A percentile compares a stretch with the other conserved stretches of the same genome.
Evolutionary conservation across 177 flowering plant species (phyloP).

Genomic region (Telopea speciosissima): DNA sequence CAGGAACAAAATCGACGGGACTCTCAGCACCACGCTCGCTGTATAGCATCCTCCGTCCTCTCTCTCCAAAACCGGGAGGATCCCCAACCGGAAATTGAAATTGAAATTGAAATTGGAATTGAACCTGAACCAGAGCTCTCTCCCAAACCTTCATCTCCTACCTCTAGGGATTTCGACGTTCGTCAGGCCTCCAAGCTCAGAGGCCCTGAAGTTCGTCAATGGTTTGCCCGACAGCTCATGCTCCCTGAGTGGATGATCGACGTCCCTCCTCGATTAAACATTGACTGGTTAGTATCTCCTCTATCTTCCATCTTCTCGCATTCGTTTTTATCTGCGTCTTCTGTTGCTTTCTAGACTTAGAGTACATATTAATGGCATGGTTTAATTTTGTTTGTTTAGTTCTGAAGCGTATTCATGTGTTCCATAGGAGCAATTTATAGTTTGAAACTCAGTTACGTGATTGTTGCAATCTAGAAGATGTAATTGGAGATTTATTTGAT

Average conservation of each 20-base stretch:
- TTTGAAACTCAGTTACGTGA: not conserved
- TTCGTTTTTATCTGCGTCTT: not conserved
- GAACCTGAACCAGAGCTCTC: slow-evolving; percentile 19
- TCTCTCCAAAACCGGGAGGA: slow-evolving; percentile 35
- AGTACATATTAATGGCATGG: not conserved
- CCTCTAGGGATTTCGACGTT: slow-evolving; percentile 38
- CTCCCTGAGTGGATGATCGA: slow-evolving; percentile 99
- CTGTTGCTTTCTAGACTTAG: not conserved
- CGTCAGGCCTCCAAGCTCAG: slow-evolving; percentile 61
- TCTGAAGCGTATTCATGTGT: no score
- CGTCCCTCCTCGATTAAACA: slow-evolving; percentile 56
- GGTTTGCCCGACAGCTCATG: slow-evolving; percentile 91
- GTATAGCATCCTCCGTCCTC: slow-evolving; percentile 63
- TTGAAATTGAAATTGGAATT: no score
- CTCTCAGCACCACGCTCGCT: slow-evolving; percentile 81
- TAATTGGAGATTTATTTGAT: no score
- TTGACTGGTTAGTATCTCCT: slow-evolving; percentile 54
- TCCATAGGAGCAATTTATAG: not conserved
- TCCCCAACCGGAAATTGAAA: slow-evolving; percentile 12
- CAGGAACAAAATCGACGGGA: slow-evolving; percentile 74
- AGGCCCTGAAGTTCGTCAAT: slow-evolving; percentile 69
- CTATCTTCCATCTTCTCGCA: not conserved
- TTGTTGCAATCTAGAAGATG: not conserved
- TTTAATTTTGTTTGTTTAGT: no score
- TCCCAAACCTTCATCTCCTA: not conserved